Base-by-base conservation (phyloP, 2,329 filamentous ascomycete genomes). In the Phyllosticta paracitricarpa region DNA sequence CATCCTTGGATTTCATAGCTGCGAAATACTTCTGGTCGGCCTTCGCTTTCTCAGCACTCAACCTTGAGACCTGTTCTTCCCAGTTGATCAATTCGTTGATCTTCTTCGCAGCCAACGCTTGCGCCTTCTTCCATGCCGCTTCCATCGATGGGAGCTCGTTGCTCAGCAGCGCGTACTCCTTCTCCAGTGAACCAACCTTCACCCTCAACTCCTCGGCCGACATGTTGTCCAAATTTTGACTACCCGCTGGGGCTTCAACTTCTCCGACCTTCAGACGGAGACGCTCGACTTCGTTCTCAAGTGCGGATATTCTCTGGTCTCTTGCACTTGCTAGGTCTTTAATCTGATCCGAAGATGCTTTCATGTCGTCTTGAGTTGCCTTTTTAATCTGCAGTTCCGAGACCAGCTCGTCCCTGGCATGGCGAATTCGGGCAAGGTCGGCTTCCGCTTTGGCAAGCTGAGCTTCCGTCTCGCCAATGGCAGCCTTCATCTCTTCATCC, bases 21-120 rank as follows among this genome's bases (percentile, higher is more conserved):
- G 89, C 90, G 73, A 97, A 97, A 72, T 96, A 99, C 75, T 97
- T 97, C 71, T 97, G 93, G 70, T 99, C 94, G 1, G 93, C 93
- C 75, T 97, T 97, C 65, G 88, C 86, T 78, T 99, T 99, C 75
- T 99, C 91, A 0, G 91, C 89, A 51, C 84, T 84, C 22, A 95
- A 77, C 25, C 89, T 80, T 19, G 84, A 78, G 48, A 93, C 79
- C 64, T 88, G 89, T 61, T 96, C 91, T 75, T 97, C 92, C 70
- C 91, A 78, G 3, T 82, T 80, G 5, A 81, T 78, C 58, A 89
- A 85, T 64, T 96, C 91, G 68, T 88, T 82, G 35, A 96, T 85
- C 75, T 96, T 97, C 77, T 91, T 93, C 58, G 88, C 87, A 7
- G 91, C 91, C 62, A 96, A 75, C 24, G 86, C 85, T 70, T 92